Percentiles rank a stretch among this genome's conserved stretches.
These are phyloP conservation scores for Lasiodiplodia gonubiensis DNA, from an alignment of 2,329 filamentous ascomycete genomes.

Conservation along the genomic window DNA sequence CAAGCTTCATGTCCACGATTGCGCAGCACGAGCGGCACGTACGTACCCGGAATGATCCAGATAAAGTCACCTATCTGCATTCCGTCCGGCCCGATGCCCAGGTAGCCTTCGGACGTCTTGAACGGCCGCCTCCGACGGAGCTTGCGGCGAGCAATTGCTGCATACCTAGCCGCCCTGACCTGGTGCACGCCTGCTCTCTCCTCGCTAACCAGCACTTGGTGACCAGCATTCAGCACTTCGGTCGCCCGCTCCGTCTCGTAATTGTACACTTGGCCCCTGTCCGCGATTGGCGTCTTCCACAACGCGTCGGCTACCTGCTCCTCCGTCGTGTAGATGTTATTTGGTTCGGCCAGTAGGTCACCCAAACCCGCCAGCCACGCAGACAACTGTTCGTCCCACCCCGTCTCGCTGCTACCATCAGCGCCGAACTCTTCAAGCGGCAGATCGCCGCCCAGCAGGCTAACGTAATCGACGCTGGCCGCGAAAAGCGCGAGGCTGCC, in stretches of 20 bases:
- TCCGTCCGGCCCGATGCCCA: slow-evolving; percentile 4
- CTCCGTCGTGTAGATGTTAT: neutral
- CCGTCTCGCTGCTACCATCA: neutral
- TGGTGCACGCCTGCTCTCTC: neutral
- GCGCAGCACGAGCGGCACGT: slow-evolving; percentile 15
- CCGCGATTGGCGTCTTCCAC: slow-evolving; percentile 2
- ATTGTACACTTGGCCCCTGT: slow-evolving; percentile 1
- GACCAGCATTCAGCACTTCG: neutral
- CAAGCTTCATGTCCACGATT: neutral
- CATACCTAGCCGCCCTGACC: neutral
- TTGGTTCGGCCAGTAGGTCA: neutral
- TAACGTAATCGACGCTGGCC: neutral
- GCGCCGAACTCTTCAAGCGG: neutral
- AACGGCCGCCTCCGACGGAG: neutral
- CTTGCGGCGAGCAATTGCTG: slow-evolving; percentile 1
- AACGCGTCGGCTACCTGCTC: neutral
- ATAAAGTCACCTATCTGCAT: neutral
- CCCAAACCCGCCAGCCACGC: neutral
- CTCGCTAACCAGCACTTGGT: neutral
- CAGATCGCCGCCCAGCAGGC: neutral
- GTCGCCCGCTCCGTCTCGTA: slow-evolving; percentile 3
- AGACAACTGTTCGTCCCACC: neutral
- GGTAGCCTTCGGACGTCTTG: neutral
- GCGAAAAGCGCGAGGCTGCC: neutral
- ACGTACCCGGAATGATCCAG: slow-evolving; percentile 9